Evolutionary conservation across 176 grass and related monocot genomes (phyloP), one percentile per base, ranked within the genome.

Genomic region (maize (Zea mays)): DNA sequence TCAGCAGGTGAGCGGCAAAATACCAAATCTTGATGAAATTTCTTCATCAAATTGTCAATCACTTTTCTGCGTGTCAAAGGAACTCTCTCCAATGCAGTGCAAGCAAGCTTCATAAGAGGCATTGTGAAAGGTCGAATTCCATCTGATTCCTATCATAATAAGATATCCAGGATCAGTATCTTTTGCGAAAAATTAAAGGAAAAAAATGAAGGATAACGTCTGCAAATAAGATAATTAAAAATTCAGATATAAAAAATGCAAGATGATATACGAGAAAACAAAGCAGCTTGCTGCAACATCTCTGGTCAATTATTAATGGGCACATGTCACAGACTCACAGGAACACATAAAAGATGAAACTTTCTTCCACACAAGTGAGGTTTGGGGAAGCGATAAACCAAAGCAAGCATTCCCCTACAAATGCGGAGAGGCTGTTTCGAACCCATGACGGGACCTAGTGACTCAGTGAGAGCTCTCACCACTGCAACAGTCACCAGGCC

Each of bases 51-150:
- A 88, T 89, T 87, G 55, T 83, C 76, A 79, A 99, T 88, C 35
- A 98, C 79, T 74, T 88, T 98, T 6, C 17, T 38, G 15, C 96
- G 87, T 78, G 89, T 99, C 66, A 99, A 13, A 13, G 96, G 96
- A 86, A 99, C 92, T 83, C 96, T 89, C 71, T 99, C 92, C 71
- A 95, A 69, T 65, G 96, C 92, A 81, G 96, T 99, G 72, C 90
- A 99, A 43, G 90, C 75, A 85, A 99, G 96, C 83, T 90, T 99
- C 96, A 99, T 99, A 21, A 99, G 85, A 85, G 96, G 96, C 96
- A 99, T 99, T 6, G 85, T 93, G 89, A 99, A 99, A 73, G 96
- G 90, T 68, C 96, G 85, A 55, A 95, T 99, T 38, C 92, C 96
- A 90, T 99, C 92, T 85, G 80, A 77, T 85, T 95, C 85, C 96